A percentile compares a stretch with the other conserved stretches of the same genome.
These are phyloP conservation scores for Verticillium longisporum DNA, from an alignment of 2,329 filamentous ascomycete genomes.

Conservation along the genomic window DNA sequence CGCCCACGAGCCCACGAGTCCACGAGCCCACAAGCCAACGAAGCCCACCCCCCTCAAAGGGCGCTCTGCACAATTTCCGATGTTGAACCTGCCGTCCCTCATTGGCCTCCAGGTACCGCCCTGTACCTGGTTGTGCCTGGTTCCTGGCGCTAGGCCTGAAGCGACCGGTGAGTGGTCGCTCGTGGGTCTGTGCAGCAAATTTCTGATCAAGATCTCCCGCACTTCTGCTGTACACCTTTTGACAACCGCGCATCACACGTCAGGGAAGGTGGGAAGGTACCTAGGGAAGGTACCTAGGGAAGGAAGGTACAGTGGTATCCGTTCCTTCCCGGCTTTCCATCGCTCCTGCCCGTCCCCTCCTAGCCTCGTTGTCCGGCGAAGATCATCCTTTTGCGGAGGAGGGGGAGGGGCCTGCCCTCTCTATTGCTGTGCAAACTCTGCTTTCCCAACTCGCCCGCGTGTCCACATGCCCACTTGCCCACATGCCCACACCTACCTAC, in stretches of 20 bases:
- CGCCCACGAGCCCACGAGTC: neutral
- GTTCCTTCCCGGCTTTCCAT: neutral
- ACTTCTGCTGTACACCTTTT: neutral
- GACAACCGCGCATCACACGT: too few relatives aligned
- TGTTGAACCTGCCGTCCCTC: neutral
- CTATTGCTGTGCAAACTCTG: neutral
- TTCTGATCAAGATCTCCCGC: neutral
- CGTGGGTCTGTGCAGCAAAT: neutral
- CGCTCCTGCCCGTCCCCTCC: neutral
- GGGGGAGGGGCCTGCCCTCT: neutral
- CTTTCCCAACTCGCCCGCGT: too few relatives aligned
- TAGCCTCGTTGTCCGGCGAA: neutral
- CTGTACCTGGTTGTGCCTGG: neutral
- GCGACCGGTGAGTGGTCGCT: neutral
- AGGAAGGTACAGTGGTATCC: too few relatives aligned
- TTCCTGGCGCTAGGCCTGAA: neutral
- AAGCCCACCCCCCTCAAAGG: neutral
- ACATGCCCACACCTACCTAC: too few relatives aligned
- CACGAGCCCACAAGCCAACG: neutral
- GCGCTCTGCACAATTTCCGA: neutral
- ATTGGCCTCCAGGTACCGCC: neutral
- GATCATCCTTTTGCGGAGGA: neutral
- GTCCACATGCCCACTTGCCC: neutral
- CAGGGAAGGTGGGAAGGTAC: too few relatives aligned
- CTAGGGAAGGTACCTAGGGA: too few relatives aligned